Evolutionary conservation across 2,329 filamentous ascomycete genomes (phyloP), one percentile per base, ranked within the genome.

Genomic region (Talaromyces sp.): DNA sequence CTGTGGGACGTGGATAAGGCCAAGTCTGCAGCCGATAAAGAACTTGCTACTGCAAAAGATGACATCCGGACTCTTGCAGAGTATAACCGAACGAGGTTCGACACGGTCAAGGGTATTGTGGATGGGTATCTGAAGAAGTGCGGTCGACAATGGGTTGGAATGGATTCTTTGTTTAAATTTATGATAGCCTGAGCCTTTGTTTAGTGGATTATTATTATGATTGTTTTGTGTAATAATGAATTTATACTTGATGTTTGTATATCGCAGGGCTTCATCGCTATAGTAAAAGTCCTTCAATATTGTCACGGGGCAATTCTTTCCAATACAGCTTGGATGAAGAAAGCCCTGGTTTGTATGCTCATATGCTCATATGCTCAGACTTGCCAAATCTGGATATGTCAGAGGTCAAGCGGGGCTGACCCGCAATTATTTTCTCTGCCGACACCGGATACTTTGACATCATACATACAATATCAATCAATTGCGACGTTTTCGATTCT

Each of bases 1-100:
- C 78, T 98, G 60, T 99, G 92, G 82, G 93, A 99, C 75, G 89
- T 96, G 3, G 93, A 98, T 65, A 92, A 91, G 77, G 89, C 89
- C 14, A 85, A 86, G 66, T 70, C 69, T 53, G 80, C 76, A n/a
- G 78, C 78, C 7, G 79, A 79, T 28, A 84, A 81, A 55, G 78
- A 82, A 56, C 68, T 81, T 23, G 73, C 76, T 63, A 78, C 74
- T 1, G 80, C 87, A 65, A 83, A 86, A 70, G 88, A 89, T 61
- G 88, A 85, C 75, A 75, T 97, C 10, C 72, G 84, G 27, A 87
- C 87, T 2, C 79, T 97, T 61, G 92, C 87, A 3, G 90, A 93
- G 72, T 87, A 92, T 74, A 99, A 99, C 75, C 85, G 91, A 62
- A 81, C 83, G 44, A 82, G 92, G 64, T 98, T 98, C 73, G 85